Base-by-base conservation (phyloP, 1,284 basidiomycete genomes). In the Moesziomyces globuligerus region DNA sequence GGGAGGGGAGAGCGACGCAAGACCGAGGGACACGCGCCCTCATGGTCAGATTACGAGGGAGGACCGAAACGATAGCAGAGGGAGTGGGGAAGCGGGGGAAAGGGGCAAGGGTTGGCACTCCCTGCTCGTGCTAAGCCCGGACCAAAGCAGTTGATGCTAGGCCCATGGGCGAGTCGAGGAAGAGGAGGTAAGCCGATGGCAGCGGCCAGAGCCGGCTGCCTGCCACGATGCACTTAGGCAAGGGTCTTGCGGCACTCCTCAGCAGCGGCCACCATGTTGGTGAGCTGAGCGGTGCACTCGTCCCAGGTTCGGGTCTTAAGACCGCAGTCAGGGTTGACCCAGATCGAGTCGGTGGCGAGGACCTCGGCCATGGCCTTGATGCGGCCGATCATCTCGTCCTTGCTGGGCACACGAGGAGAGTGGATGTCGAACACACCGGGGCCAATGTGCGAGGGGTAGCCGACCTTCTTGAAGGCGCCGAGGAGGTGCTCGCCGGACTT, bases 361-460 rank as follows among this genome's bases (percentile, higher is more conserved):
- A 75, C 72, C 67, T 76, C 62, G 51, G 66, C 71, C 88, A 95
- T 94, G 73, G 89, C 85, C 84, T 89, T 88, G 84, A 98, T 88
- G 81, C 94, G 92, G 79, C 95, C 90, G 86, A 90, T 90, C 87
- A 98, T 95, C 87, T 99, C 96, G 84, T 94, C 88, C 80, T 64
- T 74, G 48, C 55, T 61, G 41, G 96, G 96, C 70, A 99, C 92
- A 89, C 96, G 94, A 74, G 95, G 95, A 78, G 94, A 98, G 88
- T 98, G 96, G 85, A 98, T 97, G 86, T 98, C 95, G 84, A 95
- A 83, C 44, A 83, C 70, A 89, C 94, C 95, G 46, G 96, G 95
- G 72, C 96, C 96, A 82, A 98, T 98, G 86, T 93, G 89, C 88
- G 96, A 97, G 64, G 93, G 92, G 88, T 98, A 98, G 56, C 92